Base-by-base conservation (phyloP, 2,329 filamentous ascomycete genomes). In the Ilyonectria sp. region DNA sequence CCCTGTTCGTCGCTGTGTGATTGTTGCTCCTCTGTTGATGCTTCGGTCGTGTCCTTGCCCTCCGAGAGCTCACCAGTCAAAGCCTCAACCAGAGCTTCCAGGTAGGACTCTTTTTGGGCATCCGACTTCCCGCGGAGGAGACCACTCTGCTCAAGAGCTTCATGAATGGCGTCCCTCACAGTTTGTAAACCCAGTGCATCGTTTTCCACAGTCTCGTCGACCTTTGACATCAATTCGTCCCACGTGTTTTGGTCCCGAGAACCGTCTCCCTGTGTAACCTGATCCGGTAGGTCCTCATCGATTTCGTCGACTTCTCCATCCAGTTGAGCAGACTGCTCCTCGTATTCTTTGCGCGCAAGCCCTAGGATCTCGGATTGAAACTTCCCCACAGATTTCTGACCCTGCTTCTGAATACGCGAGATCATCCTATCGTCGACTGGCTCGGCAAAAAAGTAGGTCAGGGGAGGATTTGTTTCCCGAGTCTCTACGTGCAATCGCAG, bases 361-460 rank as follows among this genome's bases (percentile, higher is more conserved):
- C 86, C 89, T 49, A 91, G 82, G 17, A 94, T 86, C 15, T 85
- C 81, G 44, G 84, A 85, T 78, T 97, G 92, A 71, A 93, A 93
- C 13, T 87, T 87, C 54, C 92, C 90, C 23, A 94, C 87, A 37
- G 89, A 87, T 19, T 85, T 88, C 69, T 89, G 89, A 65, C 89
- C 90, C 15, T 86, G 86, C 23, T 85, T 87, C 78, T 98, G 95
- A n/a, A 96, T 93, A 13, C 82, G 80, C 19, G 92, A 83, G 69
- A 97, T 93, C 60, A 94, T 86, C 6, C 91, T 87, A 6, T 93
- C 87, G 0, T 88, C 88, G 60, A 98, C 91, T 4, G 96, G 95
- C 79, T 97, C 92, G 15, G 92, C 95, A 77, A 97, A 97, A 60
- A 98, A 90, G 77, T 97, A 95, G 89, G 97, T 95, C 74, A 92